Percentiles rank a stretch among this genome's conserved stretches.
These are phyloP conservation scores for Xylariomycetidae sp. DNA, from an alignment of 2,329 filamentous ascomycete species.

Conservation along the genomic window DNA sequence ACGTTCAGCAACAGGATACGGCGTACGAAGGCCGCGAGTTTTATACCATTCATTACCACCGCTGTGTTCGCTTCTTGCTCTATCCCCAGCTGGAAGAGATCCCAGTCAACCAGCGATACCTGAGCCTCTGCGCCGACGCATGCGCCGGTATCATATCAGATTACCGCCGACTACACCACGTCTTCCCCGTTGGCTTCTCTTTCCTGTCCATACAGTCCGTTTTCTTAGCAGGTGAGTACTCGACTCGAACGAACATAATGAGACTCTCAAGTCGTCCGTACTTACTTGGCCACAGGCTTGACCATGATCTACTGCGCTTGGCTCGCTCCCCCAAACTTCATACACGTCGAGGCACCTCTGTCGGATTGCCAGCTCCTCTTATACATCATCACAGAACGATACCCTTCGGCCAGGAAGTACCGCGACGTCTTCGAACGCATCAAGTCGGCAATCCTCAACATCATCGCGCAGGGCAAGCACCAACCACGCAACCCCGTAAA, in stretches of 20 bases:
- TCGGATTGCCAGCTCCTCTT: slow-evolving; percentile 26
- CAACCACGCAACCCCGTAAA: slow-evolving; percentile 23
- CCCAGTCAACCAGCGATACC: slow-evolving; percentile 23
- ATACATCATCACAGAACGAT: slow-evolving; percentile 28
- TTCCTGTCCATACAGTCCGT: slow-evolving; percentile 27
- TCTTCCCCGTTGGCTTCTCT: slow-evolving; percentile 26
- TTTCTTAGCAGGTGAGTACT: slow-evolving; percentile 22
- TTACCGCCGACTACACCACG: slow-evolving; percentile 23
- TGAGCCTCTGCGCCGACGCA: slow-evolving; percentile 21
- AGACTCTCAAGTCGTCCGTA: background rate
- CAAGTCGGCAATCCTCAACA: slow-evolving; percentile 19
- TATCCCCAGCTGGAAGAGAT: slow-evolving; percentile 23
- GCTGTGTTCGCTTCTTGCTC: slow-evolving; percentile 22
- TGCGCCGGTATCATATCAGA: slow-evolving; percentile 23
- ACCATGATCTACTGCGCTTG: slow-evolving; percentile 26
- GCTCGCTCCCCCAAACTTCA: slow-evolving; percentile 19
- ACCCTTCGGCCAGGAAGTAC: slow-evolving; percentile 27
- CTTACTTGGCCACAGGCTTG: slow-evolving; percentile 16
- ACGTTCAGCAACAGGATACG: slow-evolving; percentile 19
- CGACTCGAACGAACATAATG: background rate
- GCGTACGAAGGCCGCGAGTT: slow-evolving; percentile 23
- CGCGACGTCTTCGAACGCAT: slow-evolving; percentile 29
- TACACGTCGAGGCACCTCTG: slow-evolving; percentile 19
- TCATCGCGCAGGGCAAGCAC: slow-evolving; percentile 25
- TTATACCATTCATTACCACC: slow-evolving; percentile 27